Conservation (phyloP, 2,329 filamentous ascomycete species). For the Neopestalotiopsis rosae region DNA sequence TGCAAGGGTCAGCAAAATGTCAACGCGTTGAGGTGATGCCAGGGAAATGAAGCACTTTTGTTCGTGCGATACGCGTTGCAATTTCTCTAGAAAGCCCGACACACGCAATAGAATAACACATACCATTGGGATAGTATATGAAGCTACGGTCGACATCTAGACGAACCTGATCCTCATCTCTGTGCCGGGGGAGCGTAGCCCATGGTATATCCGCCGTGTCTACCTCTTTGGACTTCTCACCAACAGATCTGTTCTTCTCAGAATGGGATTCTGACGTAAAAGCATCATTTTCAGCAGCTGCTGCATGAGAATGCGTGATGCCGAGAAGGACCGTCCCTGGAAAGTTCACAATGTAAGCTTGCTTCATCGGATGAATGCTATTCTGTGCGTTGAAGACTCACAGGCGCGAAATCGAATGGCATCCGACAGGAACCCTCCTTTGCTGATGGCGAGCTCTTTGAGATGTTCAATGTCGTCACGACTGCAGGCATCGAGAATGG, state of each 20-base stretch:
- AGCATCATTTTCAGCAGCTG: slow-evolving; percentile 1
- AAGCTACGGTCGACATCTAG: slow-evolving; percentile 97
- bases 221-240: neutral
- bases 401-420: slow-evolving; percentile 76
- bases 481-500: slow-evolving; percentile 66
- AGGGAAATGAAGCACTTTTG: neutral
- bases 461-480: slow-evolving; percentile 61
- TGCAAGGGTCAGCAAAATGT: neutral
- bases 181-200: slow-evolving; percentile 73
- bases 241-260: neutral
- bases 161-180: slow-evolving; percentile 88
- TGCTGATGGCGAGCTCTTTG: slow-evolving; percentile 62
- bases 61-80: neutral
- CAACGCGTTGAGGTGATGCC: neutral
- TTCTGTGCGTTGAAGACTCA: slow-evolving; percentile 53
- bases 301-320: slow-evolving; percentile 29
- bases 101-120: slow-evolving; percentile 28
- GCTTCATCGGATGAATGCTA: neutral
- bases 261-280: slow-evolving; percentile 33
- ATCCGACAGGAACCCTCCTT: slow-evolving; percentile 72
- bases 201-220: slow-evolving; percentile 43
- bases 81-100: neutral
- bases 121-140: slow-evolving; percentile 90
- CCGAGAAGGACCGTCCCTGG: slow-evolving; percentile 69
- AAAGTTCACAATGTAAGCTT: slow-evolving; percentile 13